Conservation (phyloP, 2,329 filamentous ascomycete species). For the Decorospora gaudefroyi region DNA sequence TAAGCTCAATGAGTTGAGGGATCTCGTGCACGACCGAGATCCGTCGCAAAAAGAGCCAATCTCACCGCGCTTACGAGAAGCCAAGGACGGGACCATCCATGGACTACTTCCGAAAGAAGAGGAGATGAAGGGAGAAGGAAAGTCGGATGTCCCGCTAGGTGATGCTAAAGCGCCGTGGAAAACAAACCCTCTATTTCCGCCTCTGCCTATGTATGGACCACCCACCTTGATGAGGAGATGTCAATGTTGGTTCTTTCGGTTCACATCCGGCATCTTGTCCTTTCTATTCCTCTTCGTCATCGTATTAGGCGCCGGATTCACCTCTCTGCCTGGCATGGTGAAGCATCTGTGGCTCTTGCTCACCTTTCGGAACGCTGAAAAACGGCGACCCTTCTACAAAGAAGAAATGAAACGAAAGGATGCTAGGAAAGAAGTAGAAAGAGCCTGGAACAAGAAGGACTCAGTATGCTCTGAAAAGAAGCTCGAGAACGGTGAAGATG, state of each 20-base stretch:
- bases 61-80: conserved; percentile 42
- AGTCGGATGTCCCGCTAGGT: conserved; percentile 53
- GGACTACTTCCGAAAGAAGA: conserved; percentile 36
- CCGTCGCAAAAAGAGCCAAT: conserved; percentile 37
- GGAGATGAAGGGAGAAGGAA: conserved; percentile 46
- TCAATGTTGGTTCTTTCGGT: conserved; percentile 67
- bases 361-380: conserved; percentile 64
- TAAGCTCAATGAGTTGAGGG: conserved; percentile 68
- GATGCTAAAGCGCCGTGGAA: conserved; percentile 63
- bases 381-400: conserved; percentile 67
- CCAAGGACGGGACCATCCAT: conserved; percentile 51
- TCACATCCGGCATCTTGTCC: conserved; percentile 75
- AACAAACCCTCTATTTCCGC: conserved; percentile 82
- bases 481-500: conserved; percentile 46
- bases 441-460: conserved; percentile 62
- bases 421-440: conserved; percentile 61
- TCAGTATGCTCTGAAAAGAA: conserved; percentile 45
- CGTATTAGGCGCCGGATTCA: conserved; percentile 73
- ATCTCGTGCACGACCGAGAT: conserved; percentile 53
- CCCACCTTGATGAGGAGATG: conserved; percentile 67
- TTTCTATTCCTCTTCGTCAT: conserved; percentile 76
- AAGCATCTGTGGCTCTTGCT: conserved; percentile 58
- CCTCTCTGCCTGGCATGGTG: conserved; percentile 62
- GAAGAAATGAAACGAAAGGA: conserved; percentile 69
- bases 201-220: conserved; percentile 79